A percentile compares a stretch with the other conserved stretches of the same genome.
Evolutionary conservation across 2,329 filamentous ascomycete species (phyloP).

Genomic region (Fusarium xylarioides): DNA sequence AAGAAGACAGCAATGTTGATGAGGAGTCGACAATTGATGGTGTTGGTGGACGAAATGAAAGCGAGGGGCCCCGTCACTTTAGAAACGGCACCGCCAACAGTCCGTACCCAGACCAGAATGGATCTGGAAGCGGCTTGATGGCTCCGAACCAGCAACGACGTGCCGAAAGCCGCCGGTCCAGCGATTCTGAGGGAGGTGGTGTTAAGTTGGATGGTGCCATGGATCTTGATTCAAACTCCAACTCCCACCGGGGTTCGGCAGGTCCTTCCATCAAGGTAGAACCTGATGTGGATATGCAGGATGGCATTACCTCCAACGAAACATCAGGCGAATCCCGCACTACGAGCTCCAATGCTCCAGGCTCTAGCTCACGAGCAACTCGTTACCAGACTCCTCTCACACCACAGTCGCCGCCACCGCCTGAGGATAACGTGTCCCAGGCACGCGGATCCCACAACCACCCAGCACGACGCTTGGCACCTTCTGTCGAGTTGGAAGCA

Average conservation of each 20-base stretch:
- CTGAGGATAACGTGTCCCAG: not conserved
- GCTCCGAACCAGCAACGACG: slow-evolving; percentile 2
- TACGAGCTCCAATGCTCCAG: slow-evolving; percentile 15
- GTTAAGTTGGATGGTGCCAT: slow-evolving; percentile 55
- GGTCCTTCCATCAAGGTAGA: slow-evolving; percentile 50
- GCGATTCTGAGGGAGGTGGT: slow-evolving; percentile 56
- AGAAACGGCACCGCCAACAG: not conserved
- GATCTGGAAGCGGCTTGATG: not conserved
- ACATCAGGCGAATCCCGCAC: slow-evolving; percentile 23
- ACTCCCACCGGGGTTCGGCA: slow-evolving; percentile 35
- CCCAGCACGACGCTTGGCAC: slow-evolving; percentile 40
- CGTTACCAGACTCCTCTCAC: slow-evolving; percentile 31
- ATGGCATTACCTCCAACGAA: slow-evolving; percentile 8
- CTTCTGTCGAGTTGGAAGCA: slow-evolving; percentile 78
- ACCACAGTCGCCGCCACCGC: slow-evolving; percentile 15
- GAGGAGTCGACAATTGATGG: slow-evolving; percentile 13
- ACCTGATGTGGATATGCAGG: slow-evolving; percentile 40
- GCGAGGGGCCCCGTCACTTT: slow-evolving; percentile 6
- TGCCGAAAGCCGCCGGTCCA: slow-evolving; percentile 45
- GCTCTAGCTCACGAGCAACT: slow-evolving; percentile 1
- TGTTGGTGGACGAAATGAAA: not conserved
- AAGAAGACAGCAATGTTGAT: slow-evolving; percentile 52
- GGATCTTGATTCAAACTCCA: slow-evolving; percentile 50
- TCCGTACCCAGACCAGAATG: not conserved
- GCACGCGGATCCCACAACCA: slow-evolving; percentile 1